Conservation (phyloP, 2,329 filamentous ascomycete species). For the Pseudogymnoascus sp. region DNA sequence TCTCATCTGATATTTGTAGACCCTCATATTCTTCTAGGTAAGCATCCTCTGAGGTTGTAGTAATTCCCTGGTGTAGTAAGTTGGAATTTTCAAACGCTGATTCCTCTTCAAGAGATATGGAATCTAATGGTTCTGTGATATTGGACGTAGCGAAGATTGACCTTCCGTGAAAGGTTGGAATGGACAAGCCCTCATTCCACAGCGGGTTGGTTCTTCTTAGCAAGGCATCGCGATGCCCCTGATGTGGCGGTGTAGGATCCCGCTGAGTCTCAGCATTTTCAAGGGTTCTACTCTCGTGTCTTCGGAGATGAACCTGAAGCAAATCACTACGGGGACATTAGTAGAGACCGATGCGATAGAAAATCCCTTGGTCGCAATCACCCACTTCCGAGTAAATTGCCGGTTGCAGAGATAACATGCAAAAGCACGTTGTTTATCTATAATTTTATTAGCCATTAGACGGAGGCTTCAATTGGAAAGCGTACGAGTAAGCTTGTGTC, state of each 20-base stretch:
- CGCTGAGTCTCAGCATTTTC: background rate
- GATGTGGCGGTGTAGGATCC: background rate
- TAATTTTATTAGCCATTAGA: background rate
- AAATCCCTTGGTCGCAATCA: background rate
- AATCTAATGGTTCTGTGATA: background rate
- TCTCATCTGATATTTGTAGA: constrained; percentile 20
- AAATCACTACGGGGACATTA: background rate
- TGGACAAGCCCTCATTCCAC: background rate
- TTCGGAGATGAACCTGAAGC: background rate
- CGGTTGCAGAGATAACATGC: background rate
- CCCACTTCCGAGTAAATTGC: background rate
- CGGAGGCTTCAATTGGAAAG: background rate
- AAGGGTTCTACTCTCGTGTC: background rate
- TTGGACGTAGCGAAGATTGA: background rate
- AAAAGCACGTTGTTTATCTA: background rate
- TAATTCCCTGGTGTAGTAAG: constrained; percentile 19
- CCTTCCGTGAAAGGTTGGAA: background rate
- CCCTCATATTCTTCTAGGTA: constrained; percentile 38
- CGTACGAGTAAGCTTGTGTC: background rate
- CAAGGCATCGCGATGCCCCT: background rate
- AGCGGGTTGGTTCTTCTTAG: background rate
- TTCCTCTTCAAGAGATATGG: background rate
- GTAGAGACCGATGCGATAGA: background rate
- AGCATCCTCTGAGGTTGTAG: constrained; percentile 31
- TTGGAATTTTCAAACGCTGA: background rate